Conservation (phyloP, 768 basidiomycete genomes). For the Phylloporus sp. region DNA sequence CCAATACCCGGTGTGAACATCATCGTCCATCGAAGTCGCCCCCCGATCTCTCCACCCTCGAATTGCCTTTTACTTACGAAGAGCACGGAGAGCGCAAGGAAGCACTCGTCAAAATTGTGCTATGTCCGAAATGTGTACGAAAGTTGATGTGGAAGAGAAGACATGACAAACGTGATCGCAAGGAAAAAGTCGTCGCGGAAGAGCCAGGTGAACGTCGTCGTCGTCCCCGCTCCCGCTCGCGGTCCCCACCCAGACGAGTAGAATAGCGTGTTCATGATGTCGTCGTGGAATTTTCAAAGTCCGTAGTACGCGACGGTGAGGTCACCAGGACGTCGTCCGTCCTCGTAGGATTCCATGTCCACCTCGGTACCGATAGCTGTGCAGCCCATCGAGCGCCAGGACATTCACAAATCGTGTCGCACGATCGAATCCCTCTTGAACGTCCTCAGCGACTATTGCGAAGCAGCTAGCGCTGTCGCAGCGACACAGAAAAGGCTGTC, state of each 20-base stretch:
- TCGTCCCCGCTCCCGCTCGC: slow-evolving; percentile 30
- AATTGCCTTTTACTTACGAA: slow-evolving; percentile 84
- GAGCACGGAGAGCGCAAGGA: slow-evolving; percentile 73
- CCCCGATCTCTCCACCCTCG: slow-evolving; percentile 61
- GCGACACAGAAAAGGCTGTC: slow-evolving; percentile 69
- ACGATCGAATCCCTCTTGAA: slow-evolving; percentile 63
- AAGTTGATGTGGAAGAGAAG: slow-evolving; percentile 86
- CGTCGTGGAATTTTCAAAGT: slow-evolving; percentile 17
- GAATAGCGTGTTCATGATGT: too few species aligned
- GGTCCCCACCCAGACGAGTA: slow-evolving; percentile 21
- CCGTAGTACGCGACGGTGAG: slow-evolving; percentile 8
- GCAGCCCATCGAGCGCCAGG: slow-evolving; percentile 53
- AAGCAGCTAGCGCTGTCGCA: slow-evolving; percentile 58
- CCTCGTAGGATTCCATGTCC: slow-evolving; percentile 8
- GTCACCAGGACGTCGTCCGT: neutral
- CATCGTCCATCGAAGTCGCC: slow-evolving; percentile 40
- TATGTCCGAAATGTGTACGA: slow-evolving; percentile 72
- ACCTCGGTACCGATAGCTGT: slow-evolving; percentile 2
- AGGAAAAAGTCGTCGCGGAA: neutral
- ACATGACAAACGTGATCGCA: slow-evolving; percentile 47
- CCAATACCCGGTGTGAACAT: slow-evolving; percentile 76
- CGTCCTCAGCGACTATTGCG: slow-evolving; percentile 69
- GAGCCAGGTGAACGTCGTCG: slow-evolving; percentile 3
- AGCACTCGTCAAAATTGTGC: slow-evolving; percentile 86
- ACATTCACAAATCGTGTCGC: slow-evolving; percentile 80